phyloP scores from a whole-genome alignment of 257 asterid genomes.

The Gynochthodes officinalis region DNA sequence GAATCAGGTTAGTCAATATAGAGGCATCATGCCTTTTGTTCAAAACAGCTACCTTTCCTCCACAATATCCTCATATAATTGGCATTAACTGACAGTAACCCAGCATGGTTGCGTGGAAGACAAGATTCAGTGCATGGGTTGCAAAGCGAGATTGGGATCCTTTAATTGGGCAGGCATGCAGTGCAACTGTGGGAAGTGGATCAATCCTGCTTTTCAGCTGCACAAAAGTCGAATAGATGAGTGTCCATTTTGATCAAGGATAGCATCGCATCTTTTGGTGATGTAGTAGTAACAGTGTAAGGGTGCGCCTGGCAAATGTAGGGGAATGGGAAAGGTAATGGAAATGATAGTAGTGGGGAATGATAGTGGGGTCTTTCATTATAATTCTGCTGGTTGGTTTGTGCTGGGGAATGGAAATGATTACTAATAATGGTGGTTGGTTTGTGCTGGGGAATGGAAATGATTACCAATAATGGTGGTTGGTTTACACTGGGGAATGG shows the following conservation, averaged over 20 bases:
- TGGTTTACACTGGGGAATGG: too few relatives aligned
- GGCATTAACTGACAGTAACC: slow-evolving; percentile 42
- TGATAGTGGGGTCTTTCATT: too few relatives aligned
- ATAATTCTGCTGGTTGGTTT: too few relatives aligned
- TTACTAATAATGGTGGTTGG: too few relatives aligned
- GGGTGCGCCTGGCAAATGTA: too few relatives aligned
- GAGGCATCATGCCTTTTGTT: neutral
- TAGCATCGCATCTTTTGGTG: too few relatives aligned
- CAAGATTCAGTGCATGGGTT: slow-evolving; percentile 76
- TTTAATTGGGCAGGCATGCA: slow-evolving; percentile 97
- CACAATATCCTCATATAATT: slow-evolving; percentile 17
- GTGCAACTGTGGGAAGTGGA: slow-evolving; percentile 90
- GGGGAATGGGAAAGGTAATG: too few relatives aligned
- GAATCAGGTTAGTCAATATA: slow-evolving; percentile 46
- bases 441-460: too few relatives aligned
- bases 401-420: too few relatives aligned
- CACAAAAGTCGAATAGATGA: slow-evolving; percentile 85
- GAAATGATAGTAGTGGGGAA: too few relatives aligned
- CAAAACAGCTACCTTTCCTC: neutral
- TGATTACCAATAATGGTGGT: too few relatives aligned
- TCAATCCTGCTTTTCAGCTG: slow-evolving; percentile 93
- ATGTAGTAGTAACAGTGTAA: too few relatives aligned
- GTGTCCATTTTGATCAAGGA: slow-evolving; percentile 31
- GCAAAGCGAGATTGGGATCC: slow-evolving; percentile 80
- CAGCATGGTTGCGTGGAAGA: slow-evolving; percentile 64